Evolutionary conservation across 345 rosid species (phyloP), one percentile per base, ranked within the genome.

Genomic region (Rhodamnia argentea): DNA sequence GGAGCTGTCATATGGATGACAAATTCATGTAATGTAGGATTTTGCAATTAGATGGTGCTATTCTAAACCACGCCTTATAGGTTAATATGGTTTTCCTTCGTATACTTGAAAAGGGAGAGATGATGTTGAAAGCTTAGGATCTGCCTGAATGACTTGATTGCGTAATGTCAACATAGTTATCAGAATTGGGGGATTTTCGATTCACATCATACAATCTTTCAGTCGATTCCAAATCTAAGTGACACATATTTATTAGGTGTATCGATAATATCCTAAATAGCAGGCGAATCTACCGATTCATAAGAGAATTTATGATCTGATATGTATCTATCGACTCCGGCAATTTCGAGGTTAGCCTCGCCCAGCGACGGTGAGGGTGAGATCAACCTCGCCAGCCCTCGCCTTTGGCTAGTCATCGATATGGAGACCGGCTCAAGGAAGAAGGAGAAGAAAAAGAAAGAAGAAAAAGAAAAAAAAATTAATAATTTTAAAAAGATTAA

Each of bases 221-320:
- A 5, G 5, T 27, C 20, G 15, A 62, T 62, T 59, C 32, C n/a
- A n/a, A n/a, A 59, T 59, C 4, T 13, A 59, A 13, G 18, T 0
- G 70, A n/a, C 8, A 27, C 11, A 15, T 60, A n/a, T 62, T 29
- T 13, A 15, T 27, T 14, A 29, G 75, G 15, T 62, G 22, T 62
- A 15, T 29, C 3, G 5, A 29, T 15, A 29, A 62, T 62, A 2
- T 62, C 22, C 16, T 29, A 18, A 62, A 29, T 29, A 29, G 10
- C 10, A 29, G 1, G 42, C 0, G 1, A 62, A 62, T 62, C 10
- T 29, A 62, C 4, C 4, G 4, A 27, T 62, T 62, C 22, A 29
- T 29, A 6, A 3, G 22, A 27, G 40, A 29, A 62, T 62, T 3
- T 3, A 62, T 6, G 40, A 0, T 62, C 0, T 7, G 5, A 14